Percentiles rank a stretch among this genome's conserved stretches.
Evolutionary conservation across 306 rosid genomes (phyloP).

Genomic region (Quercus suber): DNA sequence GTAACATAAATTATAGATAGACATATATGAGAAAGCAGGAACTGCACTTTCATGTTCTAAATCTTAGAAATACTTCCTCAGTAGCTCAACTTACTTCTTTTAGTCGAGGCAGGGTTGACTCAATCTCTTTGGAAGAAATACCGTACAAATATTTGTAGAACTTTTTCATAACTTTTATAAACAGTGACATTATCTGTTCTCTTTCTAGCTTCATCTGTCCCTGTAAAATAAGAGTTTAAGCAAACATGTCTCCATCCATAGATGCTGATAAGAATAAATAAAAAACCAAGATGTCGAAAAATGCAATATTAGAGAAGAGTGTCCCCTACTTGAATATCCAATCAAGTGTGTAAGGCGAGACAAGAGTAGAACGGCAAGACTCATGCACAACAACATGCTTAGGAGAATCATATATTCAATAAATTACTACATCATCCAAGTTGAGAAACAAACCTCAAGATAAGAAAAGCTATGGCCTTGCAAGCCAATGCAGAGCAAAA

Average conservation of each 20-base stretch:
- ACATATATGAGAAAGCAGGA: background rate
- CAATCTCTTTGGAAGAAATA: conserved; percentile 67
- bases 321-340: background rate
- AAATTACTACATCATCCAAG: background rate
- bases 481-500: conserved; percentile 87
- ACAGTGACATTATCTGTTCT: conserved; percentile 74
- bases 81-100: conserved; percentile 57
- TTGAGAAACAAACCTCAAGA: conserved; percentile 63
- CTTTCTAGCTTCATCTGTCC: conserved; percentile 70
- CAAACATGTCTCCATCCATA: conserved; percentile 17
- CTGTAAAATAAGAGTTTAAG: conserved; percentile 36
- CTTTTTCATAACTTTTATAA: conserved; percentile 82
- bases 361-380: background rate
- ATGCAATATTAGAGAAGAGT: background rate
- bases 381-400: background rate
- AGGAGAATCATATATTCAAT: background rate
- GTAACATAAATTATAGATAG: background rate
- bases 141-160: conserved; percentile 55
- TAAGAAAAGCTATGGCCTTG: conserved; percentile 61
- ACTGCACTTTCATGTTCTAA: background rate
- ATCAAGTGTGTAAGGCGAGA: background rate
- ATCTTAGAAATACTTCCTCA: background rate
- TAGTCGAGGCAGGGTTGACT: conserved; percentile 70
- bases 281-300: background rate
- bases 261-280: background rate